These are phyloP conservation scores for Sclerotinia minor DNA, from an alignment of 2,329 filamentous ascomycete genomes.

Conservation along the genomic window DNA sequence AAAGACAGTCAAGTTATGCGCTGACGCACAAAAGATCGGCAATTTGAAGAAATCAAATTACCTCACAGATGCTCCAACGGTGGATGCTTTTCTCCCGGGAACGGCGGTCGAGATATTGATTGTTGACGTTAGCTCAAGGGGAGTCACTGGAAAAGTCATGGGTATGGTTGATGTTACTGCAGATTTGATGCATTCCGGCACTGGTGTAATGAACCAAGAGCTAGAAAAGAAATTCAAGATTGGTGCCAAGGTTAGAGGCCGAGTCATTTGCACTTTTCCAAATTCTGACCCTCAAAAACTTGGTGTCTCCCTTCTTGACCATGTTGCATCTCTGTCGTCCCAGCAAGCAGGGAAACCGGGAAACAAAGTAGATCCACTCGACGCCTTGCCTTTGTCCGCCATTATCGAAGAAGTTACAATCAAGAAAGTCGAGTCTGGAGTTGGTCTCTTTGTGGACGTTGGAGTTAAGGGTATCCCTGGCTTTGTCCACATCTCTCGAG, in stretches of 20 bases:
- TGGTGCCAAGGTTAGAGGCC: slow-evolving; percentile 79
- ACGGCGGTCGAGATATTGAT: slow-evolving; percentile 85
- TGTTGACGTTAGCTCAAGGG: slow-evolving; percentile 69
- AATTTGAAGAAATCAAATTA: slow-evolving; percentile 64
- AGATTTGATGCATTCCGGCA: slow-evolving; percentile 85
- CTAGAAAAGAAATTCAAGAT: slow-evolving; percentile 77
- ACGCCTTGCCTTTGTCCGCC: slow-evolving; percentile 68
- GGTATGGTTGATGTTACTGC: slow-evolving; percentile 88
- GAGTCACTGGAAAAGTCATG: slow-evolving; percentile 88
- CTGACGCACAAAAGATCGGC: slow-evolving; percentile 68
- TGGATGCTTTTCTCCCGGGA: slow-evolving; percentile 88
- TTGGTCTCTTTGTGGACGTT: slow-evolving; percentile 79
- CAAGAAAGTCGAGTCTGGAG: slow-evolving; percentile 72
- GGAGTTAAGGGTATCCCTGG: slow-evolving; percentile 68
- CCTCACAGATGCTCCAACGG: slow-evolving; percentile 75
- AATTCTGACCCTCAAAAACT: slow-evolving; percentile 77
- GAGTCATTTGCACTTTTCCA: slow-evolving; percentile 86
- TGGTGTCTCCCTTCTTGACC: slow-evolving; percentile 84
- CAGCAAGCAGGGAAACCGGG: slow-evolving; percentile 48
- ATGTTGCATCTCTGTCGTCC: slow-evolving; percentile 65
- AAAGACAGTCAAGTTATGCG: slow-evolving; percentile 83
- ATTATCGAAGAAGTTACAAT: slow-evolving; percentile 77
- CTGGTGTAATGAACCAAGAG: slow-evolving; percentile 66
- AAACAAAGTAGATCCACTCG: slow-evolving; percentile 51
- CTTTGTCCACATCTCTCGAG: slow-evolving; percentile 91